Evolutionary conservation across 345 rosid genomes (phyloP).

Genomic region (Litchi chinensis): DNA sequence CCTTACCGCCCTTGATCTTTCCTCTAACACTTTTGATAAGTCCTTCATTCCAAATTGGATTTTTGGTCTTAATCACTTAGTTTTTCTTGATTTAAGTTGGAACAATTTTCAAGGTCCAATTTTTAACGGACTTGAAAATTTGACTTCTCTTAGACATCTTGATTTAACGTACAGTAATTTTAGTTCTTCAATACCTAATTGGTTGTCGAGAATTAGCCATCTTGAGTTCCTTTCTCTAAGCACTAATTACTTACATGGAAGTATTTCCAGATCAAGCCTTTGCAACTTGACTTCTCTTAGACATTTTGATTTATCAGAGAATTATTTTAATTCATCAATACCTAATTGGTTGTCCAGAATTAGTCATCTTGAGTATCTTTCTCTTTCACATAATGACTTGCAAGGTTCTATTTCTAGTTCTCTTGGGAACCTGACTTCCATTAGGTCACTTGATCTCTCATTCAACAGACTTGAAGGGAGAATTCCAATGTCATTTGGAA

Average conservation of each 20-base stretch:
- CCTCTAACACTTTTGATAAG: not conserved
- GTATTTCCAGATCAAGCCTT: no score
- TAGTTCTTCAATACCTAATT: constrained; percentile 22
- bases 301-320: constrained; percentile 7
- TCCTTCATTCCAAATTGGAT: constrained; percentile 22
- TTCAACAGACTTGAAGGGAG: not conserved
- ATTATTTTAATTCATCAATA: constrained; percentile 20
- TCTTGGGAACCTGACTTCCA: constrained; percentile 25
- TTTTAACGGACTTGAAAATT: constrained; percentile 14
- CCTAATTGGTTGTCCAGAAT: constrained; percentile 23
- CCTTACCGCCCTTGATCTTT: constrained; percentile 32
- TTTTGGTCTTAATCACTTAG: constrained; percentile 14
- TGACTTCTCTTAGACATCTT: constrained; percentile 25
- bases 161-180: constrained; percentile 1
- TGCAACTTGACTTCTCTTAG: constrained; percentile 29
- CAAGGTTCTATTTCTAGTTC: constrained; percentile 24
- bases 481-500: constrained; percentile 9
- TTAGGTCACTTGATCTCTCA: constrained; percentile 14
- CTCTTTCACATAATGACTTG: not conserved
- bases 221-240: constrained; percentile 29
- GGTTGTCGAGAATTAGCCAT: constrained; percentile 20
- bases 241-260: no score
- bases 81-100: constrained; percentile 12
- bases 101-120: constrained; percentile 14
- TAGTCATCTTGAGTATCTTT: constrained; percentile 24